phyloP scores from a whole-genome alignment of 2,329 filamentous ascomycete species.

The Raffaelea ambrosiae region DNA sequence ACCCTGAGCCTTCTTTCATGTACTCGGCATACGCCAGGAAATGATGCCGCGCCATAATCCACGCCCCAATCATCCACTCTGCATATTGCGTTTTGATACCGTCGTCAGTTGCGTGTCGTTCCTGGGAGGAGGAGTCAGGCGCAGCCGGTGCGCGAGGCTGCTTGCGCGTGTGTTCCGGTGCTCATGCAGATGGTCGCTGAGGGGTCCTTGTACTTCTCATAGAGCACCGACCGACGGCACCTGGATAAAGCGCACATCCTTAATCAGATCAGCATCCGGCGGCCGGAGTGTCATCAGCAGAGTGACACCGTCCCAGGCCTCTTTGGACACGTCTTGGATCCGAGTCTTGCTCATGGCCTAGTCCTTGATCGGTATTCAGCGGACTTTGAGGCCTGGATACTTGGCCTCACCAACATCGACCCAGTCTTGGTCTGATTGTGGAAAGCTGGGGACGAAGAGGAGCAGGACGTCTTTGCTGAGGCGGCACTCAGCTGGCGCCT shows the following conservation, averaged over 20 bases:
- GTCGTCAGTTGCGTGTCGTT: background rate
- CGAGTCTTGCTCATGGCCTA: conserved; percentile 6
- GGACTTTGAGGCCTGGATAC: conserved; percentile 29
- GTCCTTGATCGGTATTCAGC: conserved; percentile 17
- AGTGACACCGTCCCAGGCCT: conserved; percentile 31
- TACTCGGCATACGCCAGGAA: conserved; percentile 2
- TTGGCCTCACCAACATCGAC: conserved; percentile 21
- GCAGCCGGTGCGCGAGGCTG: too few species aligned
- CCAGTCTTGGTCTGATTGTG: conserved; percentile 22
- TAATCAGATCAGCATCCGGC: conserved; percentile 21
- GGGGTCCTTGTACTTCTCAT: conserved; percentile 24
- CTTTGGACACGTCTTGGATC: conserved; percentile 19
- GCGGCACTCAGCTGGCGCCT: too few species aligned
- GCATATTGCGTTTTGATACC: conserved; percentile 20
- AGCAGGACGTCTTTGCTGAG: conserved; percentile 31
- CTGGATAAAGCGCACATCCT: conserved; percentile 35
- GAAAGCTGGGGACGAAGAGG: conserved; percentile 23
- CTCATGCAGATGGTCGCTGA: conserved; percentile 29
- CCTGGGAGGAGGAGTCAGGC: background rate
- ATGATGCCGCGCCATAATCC: conserved; percentile 18
- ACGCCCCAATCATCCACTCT: conserved; percentile 22
- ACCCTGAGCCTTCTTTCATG: conserved; percentile 12
- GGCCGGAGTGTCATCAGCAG: conserved; percentile 25
- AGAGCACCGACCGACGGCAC: conserved; percentile 31
- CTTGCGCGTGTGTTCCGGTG: conserved; percentile 32